Conservation (phyloP, 176 grass and related monocot species). For the Phragmites australis region DNA sequence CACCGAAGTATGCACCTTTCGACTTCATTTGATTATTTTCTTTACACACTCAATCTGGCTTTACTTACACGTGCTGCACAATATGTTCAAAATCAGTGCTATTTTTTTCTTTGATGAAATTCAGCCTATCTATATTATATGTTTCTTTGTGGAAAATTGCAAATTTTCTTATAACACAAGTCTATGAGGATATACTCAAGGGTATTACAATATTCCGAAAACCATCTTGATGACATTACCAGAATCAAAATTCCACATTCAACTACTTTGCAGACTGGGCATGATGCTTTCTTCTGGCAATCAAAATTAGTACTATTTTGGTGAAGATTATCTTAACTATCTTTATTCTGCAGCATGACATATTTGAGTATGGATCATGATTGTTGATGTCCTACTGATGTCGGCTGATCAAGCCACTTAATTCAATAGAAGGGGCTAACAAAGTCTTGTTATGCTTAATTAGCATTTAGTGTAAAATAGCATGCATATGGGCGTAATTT, state of each 20-base stretch:
- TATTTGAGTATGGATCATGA: neutral
- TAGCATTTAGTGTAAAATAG: neutral
- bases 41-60: neutral
- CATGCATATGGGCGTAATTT: neutral
- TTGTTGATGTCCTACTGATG: neutral
- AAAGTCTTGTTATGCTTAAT: no score
- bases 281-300: neutral
- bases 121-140: slow-evolving; percentile 1
- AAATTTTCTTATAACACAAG: slow-evolving; percentile 14
- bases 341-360: neutral
- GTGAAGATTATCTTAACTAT: neutral
- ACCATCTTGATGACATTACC: neutral
- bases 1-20: slow-evolving; percentile 50
- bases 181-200: slow-evolving; percentile 3
- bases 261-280: neutral
- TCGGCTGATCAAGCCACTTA: neutral
- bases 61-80: neutral
- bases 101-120: slow-evolving; percentile 14
- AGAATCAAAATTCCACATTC: neutral
- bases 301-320: neutral
- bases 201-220: neutral
- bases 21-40: slow-evolving; percentile 24
- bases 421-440: slow-evolving; percentile 15
- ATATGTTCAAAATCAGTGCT: slow-evolving; percentile 1
- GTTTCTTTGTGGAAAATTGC: neutral